Conservation (phyloP, 2,329 filamentous ascomycete genomes). For the Ophiocordyceps unilateralis region DNA sequence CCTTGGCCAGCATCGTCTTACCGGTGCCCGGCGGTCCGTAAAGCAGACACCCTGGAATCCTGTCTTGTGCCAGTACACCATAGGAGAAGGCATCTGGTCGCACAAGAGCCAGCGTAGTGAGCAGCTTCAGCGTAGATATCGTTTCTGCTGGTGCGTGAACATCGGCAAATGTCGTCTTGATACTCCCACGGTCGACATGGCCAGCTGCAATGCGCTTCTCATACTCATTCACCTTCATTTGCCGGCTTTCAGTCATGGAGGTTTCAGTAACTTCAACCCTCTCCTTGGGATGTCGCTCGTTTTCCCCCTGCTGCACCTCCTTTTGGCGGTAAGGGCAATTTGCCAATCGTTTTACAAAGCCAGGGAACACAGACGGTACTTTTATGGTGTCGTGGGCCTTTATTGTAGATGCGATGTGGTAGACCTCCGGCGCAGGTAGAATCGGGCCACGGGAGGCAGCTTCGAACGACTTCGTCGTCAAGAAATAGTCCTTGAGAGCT, state of each 20-base stretch:
- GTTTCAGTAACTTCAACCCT: constrained; percentile 4
- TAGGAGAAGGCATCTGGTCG: constrained; percentile 93
- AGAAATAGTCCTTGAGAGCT: background rate
- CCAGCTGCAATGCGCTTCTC: constrained; percentile 72
- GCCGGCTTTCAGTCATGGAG: background rate
- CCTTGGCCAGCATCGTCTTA: constrained; percentile 53
- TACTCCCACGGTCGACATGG: constrained; percentile 64
- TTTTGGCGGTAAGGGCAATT: constrained; percentile 16
- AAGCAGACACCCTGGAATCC: constrained; percentile 74
- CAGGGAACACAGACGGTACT: constrained; percentile 7
- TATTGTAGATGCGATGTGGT: constrained; percentile 18
- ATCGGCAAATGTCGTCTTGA: constrained; percentile 74
- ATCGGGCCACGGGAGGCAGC: constrained; percentile 12
- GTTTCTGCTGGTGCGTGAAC: constrained; percentile 72
- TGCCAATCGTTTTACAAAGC: constrained; percentile 13
- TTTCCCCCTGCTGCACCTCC: constrained; percentile 12
- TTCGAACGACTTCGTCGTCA: background rate
- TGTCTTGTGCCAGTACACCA: constrained; percentile 77
- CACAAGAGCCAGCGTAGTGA: constrained; percentile 73
- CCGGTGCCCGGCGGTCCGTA: constrained; percentile 78
- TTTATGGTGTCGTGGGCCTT: constrained; percentile 9
- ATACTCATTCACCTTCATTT: constrained; percentile 45
- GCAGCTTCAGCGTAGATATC: constrained; percentile 70
- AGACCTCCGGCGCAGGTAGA: constrained; percentile 21
- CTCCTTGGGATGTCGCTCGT: constrained; percentile 11